Evolutionary conservation across 2,329 filamentous ascomycete species (phyloP).

Genomic region (Diplodia intermedia): DNA sequence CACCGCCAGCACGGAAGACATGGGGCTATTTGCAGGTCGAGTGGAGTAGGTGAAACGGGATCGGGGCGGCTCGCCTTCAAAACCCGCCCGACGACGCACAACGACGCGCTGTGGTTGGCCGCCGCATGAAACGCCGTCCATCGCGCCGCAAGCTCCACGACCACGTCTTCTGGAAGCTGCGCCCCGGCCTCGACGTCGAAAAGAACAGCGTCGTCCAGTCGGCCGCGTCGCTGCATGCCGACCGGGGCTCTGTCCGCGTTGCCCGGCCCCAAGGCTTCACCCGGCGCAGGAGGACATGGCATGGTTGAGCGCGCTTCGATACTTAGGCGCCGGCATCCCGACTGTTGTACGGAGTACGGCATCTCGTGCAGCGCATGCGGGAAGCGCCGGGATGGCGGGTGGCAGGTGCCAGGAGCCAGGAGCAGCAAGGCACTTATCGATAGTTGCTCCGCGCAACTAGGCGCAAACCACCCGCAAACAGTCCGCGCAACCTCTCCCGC

Average conservation of each 20-base stretch:
- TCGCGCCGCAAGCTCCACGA: neutral
- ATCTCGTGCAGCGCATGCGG: neutral
- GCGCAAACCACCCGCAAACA: neutral
- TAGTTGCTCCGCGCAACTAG: conserved; percentile 23
- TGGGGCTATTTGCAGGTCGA: conserved; percentile 20
- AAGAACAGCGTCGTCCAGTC: conserved; percentile 16
- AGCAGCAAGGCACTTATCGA: conserved; percentile 6
- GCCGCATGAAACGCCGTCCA: conserved; percentile 18
- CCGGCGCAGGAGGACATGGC: neutral
- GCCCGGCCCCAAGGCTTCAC: neutral
- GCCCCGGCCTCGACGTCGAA: conserved; percentile 14
- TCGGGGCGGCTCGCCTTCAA: conserved; percentile 31
- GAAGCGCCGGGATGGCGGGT: neutral
- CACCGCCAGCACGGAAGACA: conserved; percentile 14
- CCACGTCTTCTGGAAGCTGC: conserved; percentile 27
- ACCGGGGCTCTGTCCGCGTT: neutral
- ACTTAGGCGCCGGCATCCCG: conserved; percentile 2
- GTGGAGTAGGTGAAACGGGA: conserved; percentile 28
- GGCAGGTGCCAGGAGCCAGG: too few species aligned
- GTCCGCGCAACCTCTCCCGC: neutral
- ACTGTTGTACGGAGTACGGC: neutral
- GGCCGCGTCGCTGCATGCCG: conserved; percentile 2
- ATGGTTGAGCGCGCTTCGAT: conserved; percentile 5
- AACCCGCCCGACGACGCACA: neutral
- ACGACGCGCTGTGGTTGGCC: conserved; percentile 19